A percentile compares a stretch with the other conserved stretches of the same genome.
phyloP scores from a whole-genome alignment of 1,284 basidiomycete genomes.

The Apiotrichum laibachii region DNA sequence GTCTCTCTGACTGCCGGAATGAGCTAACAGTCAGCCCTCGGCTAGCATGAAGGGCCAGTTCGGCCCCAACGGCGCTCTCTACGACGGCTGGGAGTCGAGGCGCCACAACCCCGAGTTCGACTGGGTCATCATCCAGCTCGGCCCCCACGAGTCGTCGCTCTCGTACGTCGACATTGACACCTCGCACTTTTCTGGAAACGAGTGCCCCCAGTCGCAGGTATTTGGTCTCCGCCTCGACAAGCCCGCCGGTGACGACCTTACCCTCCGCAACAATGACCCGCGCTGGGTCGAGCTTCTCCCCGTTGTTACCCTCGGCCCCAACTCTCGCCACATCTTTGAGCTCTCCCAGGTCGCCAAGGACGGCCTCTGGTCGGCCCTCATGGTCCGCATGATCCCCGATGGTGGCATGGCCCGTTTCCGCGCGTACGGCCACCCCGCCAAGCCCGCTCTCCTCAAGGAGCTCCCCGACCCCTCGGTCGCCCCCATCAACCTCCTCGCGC shows the following conservation, averaged over 20 bases:
- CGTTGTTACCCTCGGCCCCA: slow-evolving; percentile 71
- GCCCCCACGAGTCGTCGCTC: slow-evolving; percentile 66
- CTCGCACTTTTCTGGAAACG: slow-evolving; percentile 93
- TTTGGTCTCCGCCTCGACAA: slow-evolving; percentile 57
- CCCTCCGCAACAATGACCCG: slow-evolving; percentile 24
- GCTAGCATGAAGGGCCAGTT: slow-evolving; percentile 86
- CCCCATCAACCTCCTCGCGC: slow-evolving; percentile 78
- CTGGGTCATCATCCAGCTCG: slow-evolving; percentile 90
- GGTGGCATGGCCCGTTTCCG: slow-evolving; percentile 89
- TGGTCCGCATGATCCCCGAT: slow-evolving; percentile 93
- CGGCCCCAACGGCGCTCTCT: slow-evolving; percentile 91
- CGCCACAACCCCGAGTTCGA: slow-evolving; percentile 85
- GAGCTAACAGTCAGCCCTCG: slow-evolving; percentile 55
- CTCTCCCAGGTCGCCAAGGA: slow-evolving; percentile 49
- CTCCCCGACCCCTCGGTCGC: slow-evolving; percentile 56
- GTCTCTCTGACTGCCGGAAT: no score
- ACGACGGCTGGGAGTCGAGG: slow-evolving; percentile 89
- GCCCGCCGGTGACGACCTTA: slow-evolving; percentile 47
- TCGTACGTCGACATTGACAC: slow-evolving; percentile 94
- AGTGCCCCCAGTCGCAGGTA: slow-evolving; percentile 77
- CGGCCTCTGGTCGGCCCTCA: slow-evolving; percentile 71
- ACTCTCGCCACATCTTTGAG: slow-evolving; percentile 79
- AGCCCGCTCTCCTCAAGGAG: slow-evolving; percentile 45
- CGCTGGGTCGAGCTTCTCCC: slow-evolving; percentile 76
- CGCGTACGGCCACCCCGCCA: slow-evolving; percentile 74